A percentile compares a stretch with the other conserved stretches of the same genome.
phyloP scores from a whole-genome alignment of 192 early-diverging fungal genomes.

The Gonapodya prolifera region DNA sequence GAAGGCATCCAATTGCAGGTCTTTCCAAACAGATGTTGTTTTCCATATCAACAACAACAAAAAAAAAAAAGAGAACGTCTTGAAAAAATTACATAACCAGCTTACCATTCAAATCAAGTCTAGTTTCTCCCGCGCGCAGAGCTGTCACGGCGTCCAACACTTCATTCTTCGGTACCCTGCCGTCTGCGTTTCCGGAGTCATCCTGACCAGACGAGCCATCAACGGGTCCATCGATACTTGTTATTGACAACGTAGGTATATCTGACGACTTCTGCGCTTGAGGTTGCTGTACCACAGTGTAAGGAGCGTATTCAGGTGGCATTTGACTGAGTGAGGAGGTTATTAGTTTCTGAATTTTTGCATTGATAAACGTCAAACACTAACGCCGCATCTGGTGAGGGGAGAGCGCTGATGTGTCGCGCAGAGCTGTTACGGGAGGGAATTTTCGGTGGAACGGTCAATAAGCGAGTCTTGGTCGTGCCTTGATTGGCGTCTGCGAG shows the following conservation, averaged over 20 bases:
- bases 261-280: too few species aligned
- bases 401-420: not conserved
- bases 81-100: not conserved
- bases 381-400: not conserved
- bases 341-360: too few species aligned
- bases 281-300: too few species aligned
- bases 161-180: too few species aligned
- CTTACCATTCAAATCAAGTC: not conserved
- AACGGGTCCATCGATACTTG: too few species aligned
- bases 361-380: not conserved
- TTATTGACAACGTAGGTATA: too few species aligned
- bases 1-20: not conserved
- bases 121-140: not conserved
- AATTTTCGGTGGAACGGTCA: not conserved
- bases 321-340: too few species aligned
- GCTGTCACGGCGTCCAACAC: not conserved
- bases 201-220: too few species aligned
- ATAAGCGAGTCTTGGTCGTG: not conserved
- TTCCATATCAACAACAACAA: not conserved
- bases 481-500: not conserved
- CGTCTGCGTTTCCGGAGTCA: too few species aligned
- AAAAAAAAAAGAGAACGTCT: not conserved
- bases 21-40: not conserved
- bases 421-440: not conserved
- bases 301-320: too few species aligned